Evolutionary conservation across 106 monocot genomes (phyloP), one percentile per base, ranked within the genome.

Genomic region (Platanthera zijinensis): DNA sequence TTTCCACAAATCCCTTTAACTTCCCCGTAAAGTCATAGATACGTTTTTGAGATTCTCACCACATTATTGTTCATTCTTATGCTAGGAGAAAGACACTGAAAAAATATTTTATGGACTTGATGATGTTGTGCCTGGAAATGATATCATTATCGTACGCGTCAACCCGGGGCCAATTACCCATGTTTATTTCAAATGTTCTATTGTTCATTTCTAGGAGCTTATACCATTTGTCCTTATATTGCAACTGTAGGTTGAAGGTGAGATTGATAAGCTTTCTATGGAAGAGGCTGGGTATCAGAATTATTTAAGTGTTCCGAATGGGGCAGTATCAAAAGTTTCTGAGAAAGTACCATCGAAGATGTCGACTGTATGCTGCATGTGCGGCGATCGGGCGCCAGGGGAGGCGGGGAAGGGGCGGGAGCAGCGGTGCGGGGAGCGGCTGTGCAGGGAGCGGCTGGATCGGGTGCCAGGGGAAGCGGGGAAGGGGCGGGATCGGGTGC

Each of bases 81-180:
- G 22, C n/a, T 81, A 96, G 96, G 96, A 96, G 83, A 69, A 56
- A 25, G 74, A 79, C 71, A 89, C 89, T 7, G 91, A 96, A 81
- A 90, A 81, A 75, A 89, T 96, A 78, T 87, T 96, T 71, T 96
- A 96, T 80, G 96, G 96, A 32, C 83, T 96, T 64, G 93, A 96
- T 78, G 96, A 96, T 86, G 87, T 96, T 75, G 78, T 76, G 56
- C 49, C 74, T 61, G 52, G 77, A 50, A 82, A 47, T 51, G 95
- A 95, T 49, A 79, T 96, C 56, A 96, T 96, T 69, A 96, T 96
- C 84, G 96, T 93, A 92, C 74, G 7, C 76, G 70, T 51, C 72
- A 73, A 75, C 54, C n/a, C 49, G 22, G 53, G 47, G 14, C 79
- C 49, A 9, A 3, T 72, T 72, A 21, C 12, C 18, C 10, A 72